Percentiles rank a stretch among this genome's conserved stretches.
Conservation (phyloP, 78 protist genomes). For the Acrasis kona region DNA sequence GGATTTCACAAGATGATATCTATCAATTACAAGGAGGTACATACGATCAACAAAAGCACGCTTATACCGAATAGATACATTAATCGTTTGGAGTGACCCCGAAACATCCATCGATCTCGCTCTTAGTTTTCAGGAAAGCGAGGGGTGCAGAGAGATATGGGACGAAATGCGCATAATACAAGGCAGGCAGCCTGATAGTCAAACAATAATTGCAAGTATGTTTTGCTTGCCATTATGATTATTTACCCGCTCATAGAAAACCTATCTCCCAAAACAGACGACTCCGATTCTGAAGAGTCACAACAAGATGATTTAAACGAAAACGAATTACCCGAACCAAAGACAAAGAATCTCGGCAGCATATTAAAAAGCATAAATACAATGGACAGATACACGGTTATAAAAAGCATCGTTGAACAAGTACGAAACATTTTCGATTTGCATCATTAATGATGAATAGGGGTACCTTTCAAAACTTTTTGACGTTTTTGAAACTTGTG, state of each 20-base stretch:
- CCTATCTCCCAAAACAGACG: neutral
- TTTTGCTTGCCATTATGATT: neutral
- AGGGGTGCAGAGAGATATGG: slow-evolving; percentile 65
- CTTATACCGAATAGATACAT: slow-evolving; percentile 23
- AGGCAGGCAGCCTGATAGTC: neutral
- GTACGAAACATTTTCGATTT: neutral
- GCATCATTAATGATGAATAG: neutral
- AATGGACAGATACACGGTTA: neutral
- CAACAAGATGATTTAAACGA: neutral
- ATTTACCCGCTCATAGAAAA: neutral
- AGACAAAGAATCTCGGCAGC: neutral
- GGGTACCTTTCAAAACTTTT: slow-evolving; percentile 40
- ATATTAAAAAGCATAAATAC: neutral
- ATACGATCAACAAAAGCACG: neutral
- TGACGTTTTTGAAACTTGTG: slow-evolving; percentile 32
- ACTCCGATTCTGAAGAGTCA: slow-evolving; percentile 3
- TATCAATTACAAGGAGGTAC: slow-evolving; percentile 30
- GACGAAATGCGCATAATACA: slow-evolving; percentile 18
- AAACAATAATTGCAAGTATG: neutral
- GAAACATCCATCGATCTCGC: slow-evolving; percentile 56
- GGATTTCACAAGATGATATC: slow-evolving; percentile 12
- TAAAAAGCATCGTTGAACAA: neutral
- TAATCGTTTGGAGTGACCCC: slow-evolving; percentile 71
- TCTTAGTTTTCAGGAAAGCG: slow-evolving; percentile 40
- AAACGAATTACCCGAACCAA: slow-evolving; percentile 5